phyloP scores from a whole-genome alignment of 1,284 basidiomycete genomes.

The Cryptococcus jaspeensis region DNA sequence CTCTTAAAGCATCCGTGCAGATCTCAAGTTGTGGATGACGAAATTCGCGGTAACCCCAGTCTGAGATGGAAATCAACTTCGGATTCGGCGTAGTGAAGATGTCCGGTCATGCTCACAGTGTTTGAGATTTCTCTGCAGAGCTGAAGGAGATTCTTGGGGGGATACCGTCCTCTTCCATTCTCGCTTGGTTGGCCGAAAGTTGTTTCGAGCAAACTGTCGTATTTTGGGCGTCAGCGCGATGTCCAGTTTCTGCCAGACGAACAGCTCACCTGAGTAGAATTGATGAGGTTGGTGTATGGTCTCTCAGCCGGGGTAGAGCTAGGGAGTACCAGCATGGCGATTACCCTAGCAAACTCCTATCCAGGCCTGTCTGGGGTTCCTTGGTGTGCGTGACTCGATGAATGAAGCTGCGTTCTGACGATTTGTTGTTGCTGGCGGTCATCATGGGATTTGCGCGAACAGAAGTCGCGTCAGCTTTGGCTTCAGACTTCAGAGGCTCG shows the following conservation, averaged over 20 bases:
- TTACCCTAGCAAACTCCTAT: too few species aligned
- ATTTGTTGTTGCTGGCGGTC: background rate
- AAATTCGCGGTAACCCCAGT: conserved; percentile 66
- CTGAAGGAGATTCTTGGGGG: conserved; percentile 39
- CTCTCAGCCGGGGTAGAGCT: conserved; percentile 25
- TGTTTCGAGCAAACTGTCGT: conserved; percentile 31
- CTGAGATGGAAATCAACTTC: conserved; percentile 47
- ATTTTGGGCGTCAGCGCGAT: too few species aligned
- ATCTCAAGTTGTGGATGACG: conserved; percentile 75
- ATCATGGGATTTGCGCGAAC: background rate
- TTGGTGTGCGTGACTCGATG: background rate
- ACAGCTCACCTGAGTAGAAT: conserved; percentile 26
- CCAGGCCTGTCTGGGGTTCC: too few species aligned
- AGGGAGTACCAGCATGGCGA: conserved; percentile 12
- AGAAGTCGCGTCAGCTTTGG: conserved; percentile 2
- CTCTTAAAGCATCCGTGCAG: conserved; percentile 64
- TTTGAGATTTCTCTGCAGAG: conserved; percentile 33
- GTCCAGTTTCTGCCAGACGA: too few species aligned
- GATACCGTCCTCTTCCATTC: conserved; percentile 38
- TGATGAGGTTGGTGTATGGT: conserved; percentile 23
- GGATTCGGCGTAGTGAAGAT: background rate
- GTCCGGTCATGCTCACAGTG: conserved; percentile 29
- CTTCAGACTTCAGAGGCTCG: background rate
- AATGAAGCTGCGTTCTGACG: background rate
- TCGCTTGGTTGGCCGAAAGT: conserved; percentile 31